Base-by-base conservation (phyloP, 2,329 filamentous ascomycete genomes). In the Phoma sp. region DNA sequence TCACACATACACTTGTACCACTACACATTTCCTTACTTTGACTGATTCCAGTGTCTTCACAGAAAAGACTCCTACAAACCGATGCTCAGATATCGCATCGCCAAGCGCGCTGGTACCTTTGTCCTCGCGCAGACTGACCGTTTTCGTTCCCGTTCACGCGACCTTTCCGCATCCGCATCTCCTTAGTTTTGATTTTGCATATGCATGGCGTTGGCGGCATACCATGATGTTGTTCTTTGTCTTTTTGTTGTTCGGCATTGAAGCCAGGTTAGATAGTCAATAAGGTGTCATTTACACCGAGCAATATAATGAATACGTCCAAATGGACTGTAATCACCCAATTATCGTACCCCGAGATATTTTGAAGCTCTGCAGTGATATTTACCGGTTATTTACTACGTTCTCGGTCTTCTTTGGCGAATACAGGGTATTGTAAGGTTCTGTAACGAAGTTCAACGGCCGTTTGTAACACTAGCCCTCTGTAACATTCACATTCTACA, bases 131-230 rank as follows among this genome's bases (percentile, higher is more conserved):
- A 50, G 37, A 56, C 52, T 47, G 52, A 56, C 30, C 47, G 47
- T 38, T 50, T 56, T 30, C 52, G 52, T 56, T 47, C 46, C 15
- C 52, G 42, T 30, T 40, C 47, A 4, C 52, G 52, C 42, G 36
- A 56, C 42, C 15, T 47, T 34, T 45, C 42, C 20, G 40, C 46
- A 50, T 50, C 47, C 47, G 40, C 39, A 47, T 50, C 47, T 56
- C 52, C 52, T 56, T 50, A 42, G 46, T 50, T 33, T 48, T 56
- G 47, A 50, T 42, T 47, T 50, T 28, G 47, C 52, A 56, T 56
- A 52, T 42, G 49, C 49, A 53, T 42, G 42, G 48, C 39, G 48
- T 52, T 52, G 48, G 42, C 18, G 48, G 36, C 34, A 52, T 14
- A 33, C 39, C 38, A 43, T 23, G 30, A 43, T 32, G 17, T 38